Evolutionary conservation across 257 asterid species (phyloP), one percentile per base, ranked within the genome.

Genomic region (Fraxinus excelsior): DNA sequence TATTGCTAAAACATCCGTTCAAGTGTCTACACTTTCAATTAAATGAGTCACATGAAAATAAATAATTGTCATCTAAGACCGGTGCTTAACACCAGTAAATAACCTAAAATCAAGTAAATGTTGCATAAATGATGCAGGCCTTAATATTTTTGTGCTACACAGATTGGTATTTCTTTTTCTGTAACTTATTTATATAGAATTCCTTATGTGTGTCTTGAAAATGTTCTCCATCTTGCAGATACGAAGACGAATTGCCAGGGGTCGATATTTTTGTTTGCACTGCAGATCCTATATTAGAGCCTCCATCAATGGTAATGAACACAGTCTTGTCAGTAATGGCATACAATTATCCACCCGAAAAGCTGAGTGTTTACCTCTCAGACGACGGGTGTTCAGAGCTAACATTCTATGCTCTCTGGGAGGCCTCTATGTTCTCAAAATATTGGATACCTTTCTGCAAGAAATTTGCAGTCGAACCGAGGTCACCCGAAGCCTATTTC

Each of bases 211-310:
- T 65, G 11, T 62, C 23, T 74, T 58, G 23, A 1, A 25, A 37
- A 74, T 60, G 60, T 38, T 34, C 23, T 28, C 4, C 14, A 3
- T 67, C 29, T 40, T 49, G 77, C 85, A 86, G 90, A 68, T 76
- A 76, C 42, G 72, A 62, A 79, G 83, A 80, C 29, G 56, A 78
- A 38, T 40, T 84, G 64, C 88, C 87, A 7, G 76, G 73, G 19
- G 74, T 84, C 1, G 90, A 87, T 72, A 53, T 87, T n/a, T 87
- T 84, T 64, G 90, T 87, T 23, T 84, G 88, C 84, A 87, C 90
- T 25, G 88, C 90, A 4, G 88, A 87, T 68, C 86, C 88, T 7
- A 23, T 46, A 19, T 34, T 87, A 2, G 90, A 87, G 80, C 90
- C 90, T 3, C 88, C 90, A 11, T 74, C 67, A 0, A 5, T 87